These are phyloP conservation scores for Polytrichum formosum DNA, from an alignment of 225 moss, liverwort and hornwort genomes.

Conservation along the genomic window DNA sequence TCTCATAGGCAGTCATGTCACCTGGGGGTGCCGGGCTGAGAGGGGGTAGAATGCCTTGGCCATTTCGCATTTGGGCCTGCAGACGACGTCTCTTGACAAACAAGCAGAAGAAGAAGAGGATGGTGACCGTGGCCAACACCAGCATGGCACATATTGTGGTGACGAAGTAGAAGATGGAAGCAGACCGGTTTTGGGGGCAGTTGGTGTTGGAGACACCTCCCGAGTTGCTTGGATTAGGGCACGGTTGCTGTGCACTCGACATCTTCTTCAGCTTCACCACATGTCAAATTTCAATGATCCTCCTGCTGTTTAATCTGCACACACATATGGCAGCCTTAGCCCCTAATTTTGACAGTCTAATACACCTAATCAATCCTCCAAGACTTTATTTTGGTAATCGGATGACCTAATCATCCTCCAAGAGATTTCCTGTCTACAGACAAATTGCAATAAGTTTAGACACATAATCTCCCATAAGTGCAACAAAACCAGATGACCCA, in stretches of 20 bases:
- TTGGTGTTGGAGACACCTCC: background rate
- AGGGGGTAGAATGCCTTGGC: background rate
- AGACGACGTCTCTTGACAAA: slow-evolving; percentile 8
- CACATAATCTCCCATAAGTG: too few relatives aligned
- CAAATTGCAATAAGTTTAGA: too few relatives aligned
- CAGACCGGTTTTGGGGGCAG: background rate
- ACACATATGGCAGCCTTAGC: too few relatives aligned
- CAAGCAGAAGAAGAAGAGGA: slow-evolving; percentile 9
- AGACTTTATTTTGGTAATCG: too few relatives aligned
- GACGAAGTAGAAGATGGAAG: slow-evolving; percentile 8
- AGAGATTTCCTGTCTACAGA: too few relatives aligned
- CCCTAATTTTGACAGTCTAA: too few relatives aligned
- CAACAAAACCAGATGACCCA: too few relatives aligned
- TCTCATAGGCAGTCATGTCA: background rate
- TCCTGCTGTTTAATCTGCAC: too few relatives aligned
- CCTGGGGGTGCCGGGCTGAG: slow-evolving; percentile 1
- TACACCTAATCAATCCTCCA: too few relatives aligned
- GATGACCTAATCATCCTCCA: too few relatives aligned
- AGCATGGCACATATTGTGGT: slow-evolving; percentile 10
- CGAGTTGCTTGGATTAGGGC: background rate
- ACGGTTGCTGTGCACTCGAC: background rate
- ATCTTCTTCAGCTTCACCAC: background rate
- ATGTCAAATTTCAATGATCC: too few relatives aligned
- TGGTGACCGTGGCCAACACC: background rate
- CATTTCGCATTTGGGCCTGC: background rate